These are phyloP conservation scores for Boletus edulis DNA, from an alignment of 768 basidiomycete genomes.

Conservation along the genomic window DNA sequence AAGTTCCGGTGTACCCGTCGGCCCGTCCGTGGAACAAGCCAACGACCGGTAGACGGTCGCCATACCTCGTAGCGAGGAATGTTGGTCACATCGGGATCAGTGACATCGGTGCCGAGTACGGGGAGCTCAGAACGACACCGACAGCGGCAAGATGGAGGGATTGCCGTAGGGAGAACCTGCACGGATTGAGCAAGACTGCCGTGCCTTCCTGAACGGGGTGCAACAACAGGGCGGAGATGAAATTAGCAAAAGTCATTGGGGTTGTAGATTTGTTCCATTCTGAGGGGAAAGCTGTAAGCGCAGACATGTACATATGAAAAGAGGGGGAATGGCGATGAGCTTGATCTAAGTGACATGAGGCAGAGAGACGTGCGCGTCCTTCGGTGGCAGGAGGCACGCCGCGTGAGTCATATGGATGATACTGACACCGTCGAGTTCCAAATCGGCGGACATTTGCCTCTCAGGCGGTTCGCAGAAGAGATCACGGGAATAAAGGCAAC, in stretches of 20 bases:
- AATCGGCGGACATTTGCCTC: conserved; percentile 15
- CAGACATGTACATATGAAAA: conserved; percentile 11
- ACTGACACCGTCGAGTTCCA: conserved; percentile 7
- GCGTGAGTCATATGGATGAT: conserved; percentile 11
- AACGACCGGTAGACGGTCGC: neutral
- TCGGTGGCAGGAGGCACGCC: conserved; percentile 10
- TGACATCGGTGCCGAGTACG: conserved; percentile 19
- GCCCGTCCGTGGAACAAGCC: neutral
- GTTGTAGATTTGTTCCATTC: conserved; percentile 19
- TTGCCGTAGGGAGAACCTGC: conserved; percentile 27
- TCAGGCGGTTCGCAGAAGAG: neutral
- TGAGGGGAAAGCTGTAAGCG: conserved; percentile 5
- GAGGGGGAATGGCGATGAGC: conserved; percentile 14
- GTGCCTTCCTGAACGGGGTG: conserved; percentile 20
- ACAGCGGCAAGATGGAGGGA: neutral
- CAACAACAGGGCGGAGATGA: conserved; percentile 31
- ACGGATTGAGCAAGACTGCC: conserved; percentile 16
- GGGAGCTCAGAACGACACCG: neutral
- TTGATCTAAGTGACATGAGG: conserved; percentile 23
- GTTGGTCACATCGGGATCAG: conserved; percentile 13
- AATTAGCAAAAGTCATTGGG: conserved; percentile 11
- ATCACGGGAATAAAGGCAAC: neutral
- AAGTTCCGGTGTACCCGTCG: conserved; percentile 1
- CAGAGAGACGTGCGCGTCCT: conserved; percentile 3
- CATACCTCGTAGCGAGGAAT: neutral